Evolutionary conservation across 345 rosid species (phyloP).

Genomic region (Odontarrhena argentea): DNA sequence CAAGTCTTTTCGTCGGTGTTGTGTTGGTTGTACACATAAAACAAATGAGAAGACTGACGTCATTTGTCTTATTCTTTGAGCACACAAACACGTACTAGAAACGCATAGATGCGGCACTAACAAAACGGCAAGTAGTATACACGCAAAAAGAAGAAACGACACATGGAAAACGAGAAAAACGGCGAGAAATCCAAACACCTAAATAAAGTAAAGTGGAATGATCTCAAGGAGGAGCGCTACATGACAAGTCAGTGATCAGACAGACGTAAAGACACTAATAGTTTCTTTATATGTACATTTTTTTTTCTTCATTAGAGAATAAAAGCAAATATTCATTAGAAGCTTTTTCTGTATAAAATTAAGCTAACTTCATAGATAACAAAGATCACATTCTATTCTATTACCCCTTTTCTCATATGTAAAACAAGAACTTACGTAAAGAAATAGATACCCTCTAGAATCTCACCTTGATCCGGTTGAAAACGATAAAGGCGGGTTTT

Average conservation of each 20-base stretch:
- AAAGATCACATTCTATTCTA: conserved; percentile 21
- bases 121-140: conserved; percentile 35
- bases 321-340: not conserved
- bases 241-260: conserved; percentile 16
- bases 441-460: conserved; percentile 16
- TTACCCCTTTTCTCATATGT: not conserved
- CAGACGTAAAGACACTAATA: not conserved
- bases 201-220: not conserved
- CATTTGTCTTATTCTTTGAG: conserved; percentile 33
- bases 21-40: conserved; percentile 23
- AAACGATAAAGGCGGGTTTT: conserved; percentile 21
- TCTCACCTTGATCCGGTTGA: conserved; percentile 29
- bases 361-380: conserved; percentile 8
- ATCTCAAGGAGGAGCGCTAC: conserved; percentile 10
- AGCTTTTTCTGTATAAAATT: conserved; percentile 22
- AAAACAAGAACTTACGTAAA: not conserved
- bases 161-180: conserved; percentile 8
- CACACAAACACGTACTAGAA: conserved; percentile 28
- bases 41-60: conserved; percentile 32
- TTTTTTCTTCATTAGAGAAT: conserved; percentile 5
- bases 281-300: conserved; percentile 25
- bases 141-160: conserved; percentile 30
- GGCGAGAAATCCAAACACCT: conserved; percentile 14
- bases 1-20: conserved; percentile 21
- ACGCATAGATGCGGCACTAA: conserved; percentile 13